These are phyloP conservation scores for Daldinia vernicosa DNA, from an alignment of 495 filamentous ascomycete species.

Conservation along the genomic window DNA sequence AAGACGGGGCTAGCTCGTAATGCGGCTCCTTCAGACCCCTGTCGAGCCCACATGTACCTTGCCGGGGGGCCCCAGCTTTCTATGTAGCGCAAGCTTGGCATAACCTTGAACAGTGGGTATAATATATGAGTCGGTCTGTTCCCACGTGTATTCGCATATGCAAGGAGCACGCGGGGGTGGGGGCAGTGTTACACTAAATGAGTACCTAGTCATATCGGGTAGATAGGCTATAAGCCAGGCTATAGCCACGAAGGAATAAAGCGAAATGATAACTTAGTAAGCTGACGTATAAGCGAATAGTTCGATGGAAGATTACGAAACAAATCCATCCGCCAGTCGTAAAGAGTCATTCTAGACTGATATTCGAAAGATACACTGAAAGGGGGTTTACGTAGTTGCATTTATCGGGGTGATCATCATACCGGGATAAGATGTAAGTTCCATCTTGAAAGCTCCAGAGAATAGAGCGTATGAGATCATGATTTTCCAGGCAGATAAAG, in stretches of 20 bases:
- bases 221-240: background rate
- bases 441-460: background rate
- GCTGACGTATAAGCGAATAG: background rate
- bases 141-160: background rate
- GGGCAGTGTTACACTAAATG: background rate
- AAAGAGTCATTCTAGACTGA: background rate
- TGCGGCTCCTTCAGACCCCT: background rate
- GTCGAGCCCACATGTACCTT: background rate
- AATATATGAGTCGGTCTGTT: background rate
- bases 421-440: background rate
- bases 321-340: background rate
- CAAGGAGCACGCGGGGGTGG: background rate
- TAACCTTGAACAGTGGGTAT: conserved; percentile 2
- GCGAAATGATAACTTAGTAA: conserved; percentile 3
- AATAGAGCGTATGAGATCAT: no score
- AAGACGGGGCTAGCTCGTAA: background rate
- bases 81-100: background rate
- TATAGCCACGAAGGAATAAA: background rate
- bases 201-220: background rate
- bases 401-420: background rate
- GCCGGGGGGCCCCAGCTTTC: background rate
- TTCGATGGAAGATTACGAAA: background rate
- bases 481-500: no score
- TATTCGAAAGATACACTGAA: background rate
- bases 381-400: background rate